Evolutionary conservation across 805 yeast genomes (phyloP), one percentile per base, ranked within the genome.

Genomic region (Candida ovalis): DNA sequence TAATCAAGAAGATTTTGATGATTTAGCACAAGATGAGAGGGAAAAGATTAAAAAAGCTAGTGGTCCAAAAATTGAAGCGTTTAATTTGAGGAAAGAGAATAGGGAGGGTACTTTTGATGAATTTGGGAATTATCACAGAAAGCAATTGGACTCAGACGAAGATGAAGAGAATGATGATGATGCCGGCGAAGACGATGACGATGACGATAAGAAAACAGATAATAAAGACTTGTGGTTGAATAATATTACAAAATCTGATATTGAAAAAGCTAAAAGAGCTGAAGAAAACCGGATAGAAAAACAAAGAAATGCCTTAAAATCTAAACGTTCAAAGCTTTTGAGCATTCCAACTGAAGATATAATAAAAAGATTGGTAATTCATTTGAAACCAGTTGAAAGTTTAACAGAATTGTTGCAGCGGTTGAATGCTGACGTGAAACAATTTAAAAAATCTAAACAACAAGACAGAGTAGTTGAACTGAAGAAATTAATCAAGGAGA

Each of bases 31-130:
- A 13, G 42, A 43, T 19, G 39, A 48, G 10, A 55, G 55, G 25
- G 35, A 41, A 24, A 61, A 53, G 36, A 44, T 43, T 19, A 46
- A 45, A 33, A 49, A 39, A 40, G 23, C 17, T 1, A 51, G 43
- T 24, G 68, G 60, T 24, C 71, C 82, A 1, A 75, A 76, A 50
- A 50, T 86, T 2, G 91, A 86, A 49, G 77, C 86, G 0, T 86
- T 86, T 64, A 75, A 79, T 59, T 62, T 86, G 40, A 63, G 73
- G 22, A 70, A 77, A 18, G 92, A 86, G 55, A 63, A 70, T 39
- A 74, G 74, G 46, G 80, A 76, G 41, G 92, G 90, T 2, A 62
- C 62, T 2, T 81, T 82, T 58, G 89, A 84, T 54, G 71, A 66
- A 35, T 77, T 76, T 36, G 88, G 89, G 1, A 82, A 81, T 54